Base-by-base conservation (phyloP, 2,329 filamentous ascomycete species). In the Daldinia sp. region DNA sequence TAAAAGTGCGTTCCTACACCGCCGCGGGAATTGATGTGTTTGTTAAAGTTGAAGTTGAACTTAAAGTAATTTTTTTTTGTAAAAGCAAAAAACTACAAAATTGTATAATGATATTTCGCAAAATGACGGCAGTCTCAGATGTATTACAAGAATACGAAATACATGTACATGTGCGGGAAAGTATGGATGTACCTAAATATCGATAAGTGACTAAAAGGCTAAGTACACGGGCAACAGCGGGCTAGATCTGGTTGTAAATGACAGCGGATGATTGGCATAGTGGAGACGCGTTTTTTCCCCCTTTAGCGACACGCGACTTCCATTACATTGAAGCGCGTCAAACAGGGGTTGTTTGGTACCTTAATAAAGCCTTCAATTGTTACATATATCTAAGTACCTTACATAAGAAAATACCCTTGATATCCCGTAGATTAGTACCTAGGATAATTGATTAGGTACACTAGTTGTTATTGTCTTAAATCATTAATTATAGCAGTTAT, bases 281-380 rank as follows among this genome's bases (percentile, higher is more conserved):
- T 60, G 42, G 59, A 39, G 62, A 70, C 65, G 69, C 69, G 69
- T 53, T 60, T 53, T 60, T 35, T 35, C 57, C 41, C 42, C 35
- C 48, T 63, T 60, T 41, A 51, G 57, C 13, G 48, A 9, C 20
- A 71, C 69, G 69, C 69, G 69, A 66, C 50, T 59, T 23, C 20
- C 20, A 23, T 55, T 35, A 5, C n/a, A 54, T 46, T 15, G 6
- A 15, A 4, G 65, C 69, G 69, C 69, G 69, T 71, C 12, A 5
- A 54, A 60, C 65, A 66, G 65, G 63, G 66, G 63, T 69, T 69
- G 37, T 35, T 44, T 35, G 30, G 46, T 62, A 68, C 50, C 5
- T 58, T 61, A 57, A 35, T 30, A 50, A 35, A 50, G 42, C 51
- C 35, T 59, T 55, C 33, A 51, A 48, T 56, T 50, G 15, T 9